Evolutionary conservation across 768 basidiomycete species (phyloP), one percentile per base, ranked within the genome.

Genomic region (Clitopilus passeckerianus): DNA sequence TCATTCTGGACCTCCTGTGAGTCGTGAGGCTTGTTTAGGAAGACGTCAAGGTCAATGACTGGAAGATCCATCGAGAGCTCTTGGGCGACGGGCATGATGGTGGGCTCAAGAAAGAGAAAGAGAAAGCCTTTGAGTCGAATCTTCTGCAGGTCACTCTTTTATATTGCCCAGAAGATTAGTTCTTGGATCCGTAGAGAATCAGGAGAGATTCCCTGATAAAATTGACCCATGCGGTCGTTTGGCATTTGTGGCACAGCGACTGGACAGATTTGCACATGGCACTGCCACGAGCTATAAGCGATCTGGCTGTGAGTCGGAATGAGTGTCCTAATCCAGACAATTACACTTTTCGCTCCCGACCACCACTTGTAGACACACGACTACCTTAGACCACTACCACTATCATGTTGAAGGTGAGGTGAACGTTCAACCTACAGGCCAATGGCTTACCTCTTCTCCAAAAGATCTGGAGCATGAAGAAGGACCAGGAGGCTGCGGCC

Each of bases 401-500:
- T 56, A 82, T 68, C 57, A 82, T 82, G 81, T 76, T 82, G 60
- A 81, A 82, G 71, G 81, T 77, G 61, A 58, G 3, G 6, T 23
- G 12, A 12, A 18, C 46, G 16, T 41, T 41, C 24, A 12, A 27
- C 20, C 27, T 30, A 61, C 50, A 58, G 16, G 37, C 52, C 55
- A 55, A 37, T 37, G 22, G 20, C 43, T 60, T 43, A 41, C 37
- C n/a, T 41, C 37, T 41, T 14, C 34, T 41, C 14, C 14, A 46
- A 41, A 62, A 99, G 97, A 98, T 99, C 69, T 98, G 97, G 90
- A 93, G 89, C 65, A 94, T 99, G 90, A 98, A 98, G 87, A 98
- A 98, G 88, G 92, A 89, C 68, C 94, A 98, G 80, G 93, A 98
- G 69, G 92, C 92, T 58, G 94, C 95, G 57, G 89, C 93, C 6